phyloP scores from a whole-genome alignment of 331 rosid species.

The Acacia concinna region DNA sequence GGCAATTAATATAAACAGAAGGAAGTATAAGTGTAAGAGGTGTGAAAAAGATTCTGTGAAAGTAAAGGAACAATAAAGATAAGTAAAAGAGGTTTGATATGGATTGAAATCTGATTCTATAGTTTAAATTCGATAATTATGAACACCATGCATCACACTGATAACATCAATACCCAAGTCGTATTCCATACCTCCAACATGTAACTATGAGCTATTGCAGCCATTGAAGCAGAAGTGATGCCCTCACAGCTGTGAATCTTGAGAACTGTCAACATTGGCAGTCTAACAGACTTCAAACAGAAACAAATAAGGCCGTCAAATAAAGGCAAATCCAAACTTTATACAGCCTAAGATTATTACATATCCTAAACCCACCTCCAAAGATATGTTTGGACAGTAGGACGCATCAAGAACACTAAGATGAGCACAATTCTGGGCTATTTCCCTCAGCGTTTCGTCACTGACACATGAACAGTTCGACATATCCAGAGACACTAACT shows the following conservation, averaged over 20 bases:
- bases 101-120: neutral
- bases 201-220: slow-evolving; percentile 68
- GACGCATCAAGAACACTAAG: slow-evolving; percentile 90
- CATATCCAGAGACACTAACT: slow-evolving; percentile 79
- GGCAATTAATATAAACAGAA: neutral
- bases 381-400: slow-evolving; percentile 87
- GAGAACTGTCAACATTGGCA: slow-evolving; percentile 79
- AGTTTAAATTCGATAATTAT: neutral
- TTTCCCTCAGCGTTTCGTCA: slow-evolving; percentile 94
- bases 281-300: slow-evolving; percentile 74
- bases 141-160: neutral
- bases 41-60: neutral
- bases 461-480: slow-evolving; percentile 91
- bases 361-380: slow-evolving; percentile 67
- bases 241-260: slow-evolving; percentile 97
- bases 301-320: slow-evolving; percentile 46
- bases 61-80: neutral
- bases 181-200: slow-evolving; percentile 71
- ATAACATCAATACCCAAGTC: slow-evolving; percentile 13
- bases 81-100: neutral
- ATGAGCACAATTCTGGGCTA: slow-evolving; percentile 59
- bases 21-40: neutral
- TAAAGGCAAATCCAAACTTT: slow-evolving; percentile 35
- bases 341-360: neutral
- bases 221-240: slow-evolving; percentile 95